Base-by-base conservation (phyloP, 805 yeast genomes). In the Phaffomyces thermotolerans region DNA sequence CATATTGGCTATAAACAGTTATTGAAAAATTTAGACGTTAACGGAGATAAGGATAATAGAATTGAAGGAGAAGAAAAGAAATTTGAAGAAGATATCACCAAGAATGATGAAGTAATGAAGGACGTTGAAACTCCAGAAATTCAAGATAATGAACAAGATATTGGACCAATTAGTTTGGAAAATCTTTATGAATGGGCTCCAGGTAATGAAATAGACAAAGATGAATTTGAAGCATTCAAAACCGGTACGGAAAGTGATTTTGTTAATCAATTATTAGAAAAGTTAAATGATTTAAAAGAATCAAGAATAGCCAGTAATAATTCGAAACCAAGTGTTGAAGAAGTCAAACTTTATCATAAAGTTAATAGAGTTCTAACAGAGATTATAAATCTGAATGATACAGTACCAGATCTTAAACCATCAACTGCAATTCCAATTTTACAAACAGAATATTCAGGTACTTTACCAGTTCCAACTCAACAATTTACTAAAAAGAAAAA, bases 381-480 rank as follows among this genome's bases (percentile, higher is more conserved):
- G 36, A 65, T 76, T 43, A 46, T 71, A 40, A 60, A 52, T 41
- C 66, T 44, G 35, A 70, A 39, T 49, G 72, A 46, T 49, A 72
- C 44, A 51, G 61, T 58, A 6, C 60, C 54, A 48, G 64, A 53
- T 22, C 38, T 66, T 10, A 62, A 62, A 23, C 56, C 50, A 18
- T 60, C 65, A 36, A 62, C 66, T 34, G 63, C 63, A 22, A 59
- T 90, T 38, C 95, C 96, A 1, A 81, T 84, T 1, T 70, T 84
- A 44, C 79, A 79, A 57, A 75, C 80, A 22, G 86, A 81, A 51
- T 89, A 86, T 56, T 66, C 75, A 32, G 97, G 97, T 38, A 73
- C 83, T 1, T 70, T 90, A 56, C 96, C 96, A 1, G 84, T 85
- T 2, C 65, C 72, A 5, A 59, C 71, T 4, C 61, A 57, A 29